These are phyloP conservation scores for Tuber aestivum DNA, from an alignment of 495 filamentous ascomycete genomes.

Conservation along the genomic window DNA sequence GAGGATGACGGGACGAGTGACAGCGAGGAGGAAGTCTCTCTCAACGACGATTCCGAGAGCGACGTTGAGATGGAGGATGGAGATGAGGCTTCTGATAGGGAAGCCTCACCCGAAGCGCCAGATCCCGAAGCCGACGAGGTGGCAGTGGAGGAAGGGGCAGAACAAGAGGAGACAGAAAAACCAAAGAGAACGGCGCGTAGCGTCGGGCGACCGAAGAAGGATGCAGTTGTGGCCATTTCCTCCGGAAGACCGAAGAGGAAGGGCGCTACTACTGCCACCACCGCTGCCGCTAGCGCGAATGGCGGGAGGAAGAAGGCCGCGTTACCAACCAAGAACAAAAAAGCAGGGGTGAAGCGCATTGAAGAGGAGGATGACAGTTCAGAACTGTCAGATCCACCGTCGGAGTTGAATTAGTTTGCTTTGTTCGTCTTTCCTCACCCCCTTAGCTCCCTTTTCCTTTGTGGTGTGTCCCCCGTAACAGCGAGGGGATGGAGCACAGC, in stretches of 20 bases:
- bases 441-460: not conserved
- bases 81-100: conserved; percentile 51
- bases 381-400: conserved; percentile 31
- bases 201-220: conserved; percentile 27
- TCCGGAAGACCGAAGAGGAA: not conserved
- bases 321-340: conserved; percentile 15
- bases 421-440: conserved; percentile 12
- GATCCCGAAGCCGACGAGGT: conserved; percentile 2
- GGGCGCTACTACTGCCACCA: not conserved
- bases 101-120: conserved; percentile 33
- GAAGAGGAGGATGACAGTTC: conserved; percentile 23
- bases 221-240: conserved; percentile 8
- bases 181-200: conserved; percentile 15
- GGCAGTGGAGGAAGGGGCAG: conserved; percentile 6
- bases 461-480: not conserved
- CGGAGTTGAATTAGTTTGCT: conserved; percentile 20
- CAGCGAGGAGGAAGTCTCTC: conserved; percentile 29
- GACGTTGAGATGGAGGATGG: conserved; percentile 53
- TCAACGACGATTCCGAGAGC: conserved; percentile 40
- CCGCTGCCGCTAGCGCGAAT: not conserved
- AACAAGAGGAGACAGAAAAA: conserved; percentile 7
- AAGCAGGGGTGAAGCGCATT: not conserved
- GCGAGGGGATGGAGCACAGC: not conserved
- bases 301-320: conserved; percentile 15
- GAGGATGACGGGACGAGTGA: conserved; percentile 40